Evolutionary conservation across 768 basidiomycete genomes (phyloP), one percentile per base, ranked within the genome.

Genomic region (Solioccasus polychromus): DNA sequence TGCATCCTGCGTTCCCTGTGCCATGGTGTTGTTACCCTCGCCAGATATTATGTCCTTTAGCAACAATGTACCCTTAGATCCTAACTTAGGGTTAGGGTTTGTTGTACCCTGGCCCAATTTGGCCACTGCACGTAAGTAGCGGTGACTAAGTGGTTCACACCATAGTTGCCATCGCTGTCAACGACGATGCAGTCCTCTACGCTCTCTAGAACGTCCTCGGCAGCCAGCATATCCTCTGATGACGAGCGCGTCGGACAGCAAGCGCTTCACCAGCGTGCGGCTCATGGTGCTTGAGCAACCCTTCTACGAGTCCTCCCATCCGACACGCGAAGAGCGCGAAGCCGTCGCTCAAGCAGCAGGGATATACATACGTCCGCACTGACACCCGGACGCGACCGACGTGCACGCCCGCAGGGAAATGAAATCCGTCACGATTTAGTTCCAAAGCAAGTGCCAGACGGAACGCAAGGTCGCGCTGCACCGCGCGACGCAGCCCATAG

Each of bases 261-360:
- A 83, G 62, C 74, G 85, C 2, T 87, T 88, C 64, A 80, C 75
- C 37, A 80, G 76, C 51, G 69, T 68, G 14, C 85, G 87, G 67
- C 77, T 88, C 57, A 77, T 77, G 52, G 74, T 85, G 71, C 78
- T 88, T 45, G 85, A 88, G 63, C 76, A 82, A 50, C 76, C 87
- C 35, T 88, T 82, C 59, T 83, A 84, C 65, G 73, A 77, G 50
- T 79, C 77, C 45, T 84, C 83, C 1, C 85, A 87, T 58, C 85
- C 85, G 5, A 83, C 83, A n/a, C 77, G 85, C 28, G 81, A 82
- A 49, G 80, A 87, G 51, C 79, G 85, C 51, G 85, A 87, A 51
- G 63, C 70, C 1, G 72, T 85, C 34, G 84, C 84, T 8, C 71
- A 63, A 34, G 69, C 78, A 10, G 80, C 80, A 11, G 73, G 70